phyloP scores from a whole-genome alignment of 129 eudicot species.

The Escallonia rubra region DNA sequence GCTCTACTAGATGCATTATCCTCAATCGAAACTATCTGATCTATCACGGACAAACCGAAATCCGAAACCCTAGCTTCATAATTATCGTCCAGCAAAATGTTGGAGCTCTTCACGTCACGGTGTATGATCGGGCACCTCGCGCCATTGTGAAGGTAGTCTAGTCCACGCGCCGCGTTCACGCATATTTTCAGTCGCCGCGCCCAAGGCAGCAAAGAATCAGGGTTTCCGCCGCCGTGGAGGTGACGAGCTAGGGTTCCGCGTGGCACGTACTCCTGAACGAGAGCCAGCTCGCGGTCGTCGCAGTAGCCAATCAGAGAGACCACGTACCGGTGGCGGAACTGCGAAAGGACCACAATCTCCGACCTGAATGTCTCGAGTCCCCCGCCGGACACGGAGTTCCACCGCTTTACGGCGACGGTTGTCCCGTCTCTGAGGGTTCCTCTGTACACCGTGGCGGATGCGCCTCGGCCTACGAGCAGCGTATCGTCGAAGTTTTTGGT shows the following conservation, averaged over 20 bases:
- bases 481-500: background rate
- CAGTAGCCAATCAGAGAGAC: background rate
- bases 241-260: background rate
- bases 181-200: background rate
- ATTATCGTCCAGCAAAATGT: background rate
- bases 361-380: background rate
- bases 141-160: background rate
- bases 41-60: background rate
- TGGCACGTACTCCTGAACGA: background rate
- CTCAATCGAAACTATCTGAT: no score
- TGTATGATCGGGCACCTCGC: no score
- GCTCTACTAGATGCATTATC: background rate
- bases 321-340: background rate
- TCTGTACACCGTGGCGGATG: background rate
- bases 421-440: background rate
- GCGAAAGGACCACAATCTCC: background rate
- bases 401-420: background rate
- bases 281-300: background rate
- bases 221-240: background rate
- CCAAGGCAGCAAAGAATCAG: background rate
- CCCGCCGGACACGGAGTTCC: background rate
- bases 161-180: background rate
- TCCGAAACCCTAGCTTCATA: background rate
- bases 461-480: background rate
- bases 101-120: background rate